These are phyloP conservation scores for Iberis pinnata DNA, from an alignment of 345 rosid species.

Conservation along the genomic window DNA sequence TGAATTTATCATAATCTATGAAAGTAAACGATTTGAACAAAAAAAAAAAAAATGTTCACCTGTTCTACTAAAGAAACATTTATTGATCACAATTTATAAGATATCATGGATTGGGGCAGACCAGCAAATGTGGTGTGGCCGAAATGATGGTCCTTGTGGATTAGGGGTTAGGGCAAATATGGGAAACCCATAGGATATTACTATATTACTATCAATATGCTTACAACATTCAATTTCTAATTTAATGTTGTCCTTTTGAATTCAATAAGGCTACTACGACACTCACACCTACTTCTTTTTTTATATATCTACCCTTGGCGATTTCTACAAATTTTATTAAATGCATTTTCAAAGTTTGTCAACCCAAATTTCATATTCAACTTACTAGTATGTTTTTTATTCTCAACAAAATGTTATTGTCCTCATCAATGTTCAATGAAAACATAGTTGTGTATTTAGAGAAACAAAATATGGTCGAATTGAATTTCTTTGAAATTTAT, in stretches of 20 bases:
- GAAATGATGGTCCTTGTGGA: constrained; percentile 24
- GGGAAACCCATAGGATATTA: constrained; percentile 18
- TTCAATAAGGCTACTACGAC: constrained; percentile 24
- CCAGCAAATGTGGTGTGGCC: constrained; percentile 31
- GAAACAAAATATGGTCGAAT: no score
- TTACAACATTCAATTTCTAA: constrained; percentile 21
- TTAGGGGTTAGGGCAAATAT: constrained; percentile 6
- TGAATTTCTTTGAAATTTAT: no score
- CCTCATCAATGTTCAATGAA: no score
- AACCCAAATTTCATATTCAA: neutral
- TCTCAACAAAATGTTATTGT: no score
- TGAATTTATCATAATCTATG: no score
- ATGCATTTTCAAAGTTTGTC: constrained; percentile 3
- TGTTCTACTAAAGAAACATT: neutral
- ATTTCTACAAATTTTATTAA: constrained; percentile 13
- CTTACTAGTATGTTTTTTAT: no score
- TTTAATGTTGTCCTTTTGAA: constrained; percentile 19
- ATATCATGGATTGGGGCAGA: no score
- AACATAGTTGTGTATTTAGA: no score
- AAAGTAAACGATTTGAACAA: no score
- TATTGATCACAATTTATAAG: neutral
- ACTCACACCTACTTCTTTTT: constrained; percentile 26
- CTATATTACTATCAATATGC: constrained; percentile 24
- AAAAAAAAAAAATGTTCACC: neutral
- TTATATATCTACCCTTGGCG: no score